Evolutionary conservation across 2,329 filamentous ascomycete genomes (phyloP), one percentile per base, ranked within the genome.

Genomic region (Geosmithia putterillii): DNA sequence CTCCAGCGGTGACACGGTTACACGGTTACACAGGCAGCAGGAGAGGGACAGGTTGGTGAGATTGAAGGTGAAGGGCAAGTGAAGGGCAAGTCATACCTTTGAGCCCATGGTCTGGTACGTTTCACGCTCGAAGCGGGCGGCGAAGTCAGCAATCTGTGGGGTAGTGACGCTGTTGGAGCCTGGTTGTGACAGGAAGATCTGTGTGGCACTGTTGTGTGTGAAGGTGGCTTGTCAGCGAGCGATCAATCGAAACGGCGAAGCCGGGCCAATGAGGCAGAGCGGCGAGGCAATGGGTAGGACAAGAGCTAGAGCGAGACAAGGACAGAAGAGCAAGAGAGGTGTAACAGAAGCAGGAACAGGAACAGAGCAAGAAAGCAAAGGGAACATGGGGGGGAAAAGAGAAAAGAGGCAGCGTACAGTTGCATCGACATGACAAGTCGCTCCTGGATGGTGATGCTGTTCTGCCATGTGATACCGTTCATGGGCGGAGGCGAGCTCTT

Each of bases 111-210:
- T 63, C 14, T 62, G 47, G 42, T 69, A 77, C 0, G 60, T 54
- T 2, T 72, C 67, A 32, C 66, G 63, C 52, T 78, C 74, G 45
- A 67, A 70, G 2, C 57, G 55, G 20, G 73, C 53, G 15, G 65
- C 69, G n/a, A 56, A 57, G 9, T 62, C 53, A 1, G 68, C 56
- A 2, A 68, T 62, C 44, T 64, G 64, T 41, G 61, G 54, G 25
- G 59, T 61, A 23, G 73, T 67, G 14, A 61, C 50, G 14, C 51
- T 40, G 25, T 40, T 39, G 14, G 19, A 12, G 10, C 28, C 28
- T 12, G 10, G 28, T 34, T 38, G 35, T 3, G 32, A 22, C 34
- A 38, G 19, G 5, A 38, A 9, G 15, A 42, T 21, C 5, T 42
- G 32, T 17, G 28, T 42, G 34, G 23, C 28, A 22, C 28, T 42